These are phyloP conservation scores for Colletotrichum tabaci DNA, from an alignment of 2,329 filamentous ascomycete species.

Conservation along the genomic window DNA sequence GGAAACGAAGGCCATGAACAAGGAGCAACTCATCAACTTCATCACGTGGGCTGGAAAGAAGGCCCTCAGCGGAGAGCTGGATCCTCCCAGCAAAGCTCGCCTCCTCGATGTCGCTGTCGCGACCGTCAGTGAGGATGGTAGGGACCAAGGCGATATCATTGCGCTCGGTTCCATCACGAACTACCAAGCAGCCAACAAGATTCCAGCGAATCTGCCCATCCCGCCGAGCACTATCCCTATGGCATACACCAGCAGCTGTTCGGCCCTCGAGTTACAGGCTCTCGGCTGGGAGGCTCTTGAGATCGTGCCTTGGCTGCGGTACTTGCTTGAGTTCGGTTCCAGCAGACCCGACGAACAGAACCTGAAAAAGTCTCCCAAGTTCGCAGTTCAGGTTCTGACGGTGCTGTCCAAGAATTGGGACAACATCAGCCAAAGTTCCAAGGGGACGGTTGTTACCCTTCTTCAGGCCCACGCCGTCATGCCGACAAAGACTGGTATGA, in stretches of 20 bases:
- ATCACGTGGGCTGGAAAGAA: constrained; percentile 87
- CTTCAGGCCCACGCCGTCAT: constrained; percentile 81
- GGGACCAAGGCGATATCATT: constrained; percentile 78
- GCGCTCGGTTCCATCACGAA: constrained; percentile 81
- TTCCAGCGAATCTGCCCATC: constrained; percentile 85
- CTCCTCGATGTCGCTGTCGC: constrained; percentile 87
- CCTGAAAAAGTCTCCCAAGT: constrained; percentile 79
- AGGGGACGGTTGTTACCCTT: constrained; percentile 74
- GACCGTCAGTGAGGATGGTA: constrained; percentile 71
- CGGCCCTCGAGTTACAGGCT: constrained; percentile 77
- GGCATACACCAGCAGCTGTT: constrained; percentile 82
- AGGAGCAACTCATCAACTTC: constrained; percentile 85
- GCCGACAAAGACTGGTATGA: constrained; percentile 93
- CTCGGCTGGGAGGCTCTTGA: constrained; percentile 91
- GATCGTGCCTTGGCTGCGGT: constrained; percentile 87
- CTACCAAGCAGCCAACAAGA: constrained; percentile 83
- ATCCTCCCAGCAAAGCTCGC: constrained; percentile 74
- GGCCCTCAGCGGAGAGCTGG: constrained; percentile 79
- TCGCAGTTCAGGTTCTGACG: constrained; percentile 82
- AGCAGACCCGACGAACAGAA: constrained; percentile 75
- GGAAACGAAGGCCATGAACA: constrained; percentile 84
- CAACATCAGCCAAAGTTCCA: constrained; percentile 76
- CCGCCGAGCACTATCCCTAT: constrained; percentile 88
- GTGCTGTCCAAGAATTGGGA: constrained; percentile 95
- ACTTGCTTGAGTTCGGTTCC: constrained; percentile 78